Evolutionary conservation across 176 grass and related monocot genomes (phyloP).

Genomic region (Pontederia crassipes): DNA sequence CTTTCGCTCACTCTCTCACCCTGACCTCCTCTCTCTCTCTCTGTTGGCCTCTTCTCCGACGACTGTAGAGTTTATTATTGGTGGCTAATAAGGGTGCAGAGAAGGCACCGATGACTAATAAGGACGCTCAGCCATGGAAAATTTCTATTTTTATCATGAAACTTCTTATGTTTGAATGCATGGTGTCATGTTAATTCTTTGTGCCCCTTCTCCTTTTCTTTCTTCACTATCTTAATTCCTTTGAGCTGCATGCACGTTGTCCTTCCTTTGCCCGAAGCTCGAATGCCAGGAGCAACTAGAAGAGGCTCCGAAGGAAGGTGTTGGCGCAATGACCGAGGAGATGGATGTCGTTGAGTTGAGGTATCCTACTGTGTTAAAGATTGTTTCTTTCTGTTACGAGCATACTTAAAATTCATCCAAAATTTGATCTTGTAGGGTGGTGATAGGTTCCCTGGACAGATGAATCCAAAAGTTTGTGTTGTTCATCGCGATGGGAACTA

Average conservation of each 20-base stretch:
- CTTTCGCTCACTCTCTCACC: too few relatives aligned
- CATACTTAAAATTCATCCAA: background rate
- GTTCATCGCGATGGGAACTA: background rate
- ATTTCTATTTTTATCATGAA: too few relatives aligned
- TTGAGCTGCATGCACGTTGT: too few relatives aligned
- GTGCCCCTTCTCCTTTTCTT: too few relatives aligned
- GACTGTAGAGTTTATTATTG: too few relatives aligned
- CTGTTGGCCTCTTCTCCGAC: too few relatives aligned
- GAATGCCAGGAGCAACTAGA: background rate
- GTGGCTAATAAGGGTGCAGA: too few relatives aligned
- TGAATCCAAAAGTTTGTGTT: background rate
- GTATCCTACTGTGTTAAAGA: background rate
- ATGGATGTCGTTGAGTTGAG: background rate
- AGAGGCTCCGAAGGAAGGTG: background rate
- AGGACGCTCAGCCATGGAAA: too few relatives aligned
- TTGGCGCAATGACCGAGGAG: background rate
- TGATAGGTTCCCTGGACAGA: conserved; percentile 17
- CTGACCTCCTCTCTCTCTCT: too few relatives aligned
- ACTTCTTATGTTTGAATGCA: too few relatives aligned
- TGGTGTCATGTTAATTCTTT: too few relatives aligned
- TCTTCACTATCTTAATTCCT: background rate
- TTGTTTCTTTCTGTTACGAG: background rate
- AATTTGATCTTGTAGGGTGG: conserved; percentile 2
- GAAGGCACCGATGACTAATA: too few relatives aligned
- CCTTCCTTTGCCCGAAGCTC: background rate